Conservation (phyloP, 257 asterid genomes). For the Solanum virginianum region DNA sequence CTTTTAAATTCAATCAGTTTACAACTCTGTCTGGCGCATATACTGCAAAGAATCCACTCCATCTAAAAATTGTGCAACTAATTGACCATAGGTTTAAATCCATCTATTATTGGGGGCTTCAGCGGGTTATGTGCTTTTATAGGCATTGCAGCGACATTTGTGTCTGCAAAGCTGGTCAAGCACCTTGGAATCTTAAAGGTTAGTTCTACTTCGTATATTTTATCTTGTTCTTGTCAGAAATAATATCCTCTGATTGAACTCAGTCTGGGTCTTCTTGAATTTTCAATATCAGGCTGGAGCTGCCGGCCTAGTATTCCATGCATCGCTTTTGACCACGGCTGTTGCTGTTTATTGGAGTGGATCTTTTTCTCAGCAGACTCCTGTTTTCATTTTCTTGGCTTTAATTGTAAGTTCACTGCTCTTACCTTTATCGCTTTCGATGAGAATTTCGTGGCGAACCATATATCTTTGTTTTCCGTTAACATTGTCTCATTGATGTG, state of each 20-base stretch:
- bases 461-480: neutral
- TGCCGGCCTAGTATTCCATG: slow-evolving; percentile 82
- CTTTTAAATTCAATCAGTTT: neutral
- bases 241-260: neutral
- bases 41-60: neutral
- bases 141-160: slow-evolving; percentile 90
- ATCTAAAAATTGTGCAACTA: neutral
- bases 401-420: slow-evolving; percentile 55
- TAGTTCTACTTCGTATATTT: neutral
- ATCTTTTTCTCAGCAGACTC: slow-evolving; percentile 54
- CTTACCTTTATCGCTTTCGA: neutral
- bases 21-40: neutral
- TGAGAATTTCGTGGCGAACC: neutral
- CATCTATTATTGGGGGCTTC: slow-evolving; percentile 86
- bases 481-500: neutral
- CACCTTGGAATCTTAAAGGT: slow-evolving; percentile 74
- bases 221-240: neutral
- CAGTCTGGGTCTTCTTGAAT: neutral
- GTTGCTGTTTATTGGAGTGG: slow-evolving; percentile 79
- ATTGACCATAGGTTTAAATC: slow-evolving; percentile 48
- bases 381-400: slow-evolving; percentile 60
- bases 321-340: slow-evolving; percentile 69
- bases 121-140: slow-evolving; percentile 84
- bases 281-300: slow-evolving; percentile 80
- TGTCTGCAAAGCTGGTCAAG: slow-evolving; percentile 73